phyloP scores from a whole-genome alignment of 768 basidiomycete genomes.

The Calocera viscosa region DNA sequence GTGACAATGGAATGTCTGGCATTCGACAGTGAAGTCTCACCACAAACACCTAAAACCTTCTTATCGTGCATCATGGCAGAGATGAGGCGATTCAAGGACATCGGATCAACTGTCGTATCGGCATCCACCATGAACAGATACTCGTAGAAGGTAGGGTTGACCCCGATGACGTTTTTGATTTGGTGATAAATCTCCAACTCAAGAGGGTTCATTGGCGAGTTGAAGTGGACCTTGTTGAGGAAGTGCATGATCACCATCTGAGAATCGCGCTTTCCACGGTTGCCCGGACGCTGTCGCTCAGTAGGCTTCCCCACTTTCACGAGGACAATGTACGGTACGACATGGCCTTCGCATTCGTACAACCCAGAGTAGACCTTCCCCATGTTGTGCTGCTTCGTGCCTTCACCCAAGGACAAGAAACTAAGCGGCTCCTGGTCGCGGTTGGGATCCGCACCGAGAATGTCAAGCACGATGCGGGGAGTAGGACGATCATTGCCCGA shows the following conservation, averaged over 20 bases:
- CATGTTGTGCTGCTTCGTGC: constrained; percentile 94
- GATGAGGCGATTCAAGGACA: constrained; percentile 79
- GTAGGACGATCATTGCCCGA: constrained; percentile 94
- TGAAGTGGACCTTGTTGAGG: constrained; percentile 97
- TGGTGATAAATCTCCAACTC: constrained; percentile 99
- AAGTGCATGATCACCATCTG: constrained; percentile 96
- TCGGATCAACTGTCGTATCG: constrained; percentile 83
- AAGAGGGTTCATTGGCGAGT: constrained; percentile 87
- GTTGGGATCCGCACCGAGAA: constrained; percentile 86
- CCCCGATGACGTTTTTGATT: constrained; percentile 98
- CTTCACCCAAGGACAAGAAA: constrained; percentile 88
- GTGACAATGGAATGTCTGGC: constrained; percentile 90
- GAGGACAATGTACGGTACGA: constrained; percentile 86
- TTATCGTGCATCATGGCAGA: constrained; percentile 97
- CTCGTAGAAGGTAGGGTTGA: constrained; percentile 97
- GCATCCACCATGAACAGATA: constrained; percentile 89
- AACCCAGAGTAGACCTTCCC: constrained; percentile 94
- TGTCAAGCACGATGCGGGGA: constrained; percentile 90
- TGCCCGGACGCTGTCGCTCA: constrained; percentile 85
- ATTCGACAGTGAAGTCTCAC: constrained; percentile 86
- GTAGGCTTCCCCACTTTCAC: constrained; percentile 93
- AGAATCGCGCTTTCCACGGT: constrained; percentile 95
- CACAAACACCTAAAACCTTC: constrained; percentile 85
- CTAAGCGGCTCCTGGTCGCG: constrained; percentile 89
- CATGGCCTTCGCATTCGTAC: constrained; percentile 87